Base-by-base conservation (phyloP, 2,329 filamentous ascomycete species). In the Aspergillus thermomutatus region DNA sequence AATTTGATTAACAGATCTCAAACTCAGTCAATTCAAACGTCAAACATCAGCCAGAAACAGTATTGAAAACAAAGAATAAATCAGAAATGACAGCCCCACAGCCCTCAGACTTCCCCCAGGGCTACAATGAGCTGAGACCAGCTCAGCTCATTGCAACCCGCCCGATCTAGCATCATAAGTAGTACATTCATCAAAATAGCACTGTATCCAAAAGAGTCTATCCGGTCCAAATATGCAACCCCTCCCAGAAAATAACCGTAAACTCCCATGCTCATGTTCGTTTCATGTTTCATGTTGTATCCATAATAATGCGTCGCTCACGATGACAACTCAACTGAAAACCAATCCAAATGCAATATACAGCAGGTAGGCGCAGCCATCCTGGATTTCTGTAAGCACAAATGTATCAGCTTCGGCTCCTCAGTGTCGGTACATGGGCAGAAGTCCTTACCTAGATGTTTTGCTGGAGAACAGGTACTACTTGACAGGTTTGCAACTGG, bases 401-500 rank as follows among this genome's bases (percentile, higher is more conserved):
- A 26, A 14, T 46, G 23, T 40, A 34, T 54, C 23, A 49, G 43
- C 26, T 10, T 40, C 28, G 49, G 49, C 50, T 53, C 49, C 31
- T 34, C 53, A 26, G 34, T 54, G 47, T 56, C 46, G 54, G 17
- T 41, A 41, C 51, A 54, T 53, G 10, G 50, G 49, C 10, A 21
- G 31, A 31, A 50, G 9, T 41, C 57, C 58, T 69, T 55, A 68
- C 54, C 58, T 50, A 34, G 23, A 45, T 5, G 19, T 46, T 7
- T 21, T 46, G 43, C 21, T 37, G 14, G 1, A 25, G 31, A 28
- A 51, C 21, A 14, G 17, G 37, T 10, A 11, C 61, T 51, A 66
- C 50, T 74, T 74, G 52, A 73, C 64, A 41, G 64, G 54, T 1
- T 31, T 50, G 65, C 74, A 76, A 14, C 10, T 4, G 5, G 2